Percentiles rank a stretch among this genome's conserved stretches.
Conservation (phyloP, 352 stramenopile genomes). For the Saprolegnia diclina region DNA sequence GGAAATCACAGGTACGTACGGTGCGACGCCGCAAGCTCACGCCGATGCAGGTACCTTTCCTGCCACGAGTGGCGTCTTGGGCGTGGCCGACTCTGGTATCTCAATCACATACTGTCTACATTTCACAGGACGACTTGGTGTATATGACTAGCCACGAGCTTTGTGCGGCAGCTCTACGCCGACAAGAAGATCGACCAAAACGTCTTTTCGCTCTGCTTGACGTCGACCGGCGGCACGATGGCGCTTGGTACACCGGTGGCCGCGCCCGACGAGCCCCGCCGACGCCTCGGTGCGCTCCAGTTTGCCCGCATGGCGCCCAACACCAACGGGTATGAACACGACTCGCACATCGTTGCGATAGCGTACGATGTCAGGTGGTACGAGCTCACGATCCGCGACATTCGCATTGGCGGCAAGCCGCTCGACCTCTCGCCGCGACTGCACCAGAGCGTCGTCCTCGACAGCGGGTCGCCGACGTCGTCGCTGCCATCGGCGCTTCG, state of each 20-base stretch:
- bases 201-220: slow-evolving; percentile 76
- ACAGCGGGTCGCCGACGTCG: slow-evolving; percentile 81
- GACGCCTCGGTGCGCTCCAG: slow-evolving; percentile 49
- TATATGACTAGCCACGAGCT: slow-evolving; percentile 42
- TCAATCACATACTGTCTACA: too few species aligned
- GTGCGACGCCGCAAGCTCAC: neutral
- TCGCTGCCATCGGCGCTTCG: slow-evolving; percentile 58
- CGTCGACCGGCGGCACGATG: slow-evolving; percentile 59
- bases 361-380: slow-evolving; percentile 51
- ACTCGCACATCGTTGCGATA: too few species aligned
- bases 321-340: neutral
- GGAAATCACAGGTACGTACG: slow-evolving; percentile 46
- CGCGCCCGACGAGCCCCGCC: slow-evolving; percentile 43
- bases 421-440: slow-evolving; percentile 50
- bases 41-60: slow-evolving; percentile 51
- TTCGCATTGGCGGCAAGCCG: slow-evolving; percentile 52
- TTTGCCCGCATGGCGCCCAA: slow-evolving; percentile 31
- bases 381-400: slow-evolving; percentile 56
- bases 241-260: slow-evolving; percentile 50
- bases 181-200: slow-evolving; percentile 80
- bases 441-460: slow-evolving; percentile 55
- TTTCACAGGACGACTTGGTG: too few species aligned
- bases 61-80: slow-evolving; percentile 81
- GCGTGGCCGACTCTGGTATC: slow-evolving; percentile 62
- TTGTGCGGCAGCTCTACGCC: slow-evolving; percentile 63